phyloP scores from a whole-genome alignment of 83 land plant species.

The Diphasiastrum complanatum region DNA sequence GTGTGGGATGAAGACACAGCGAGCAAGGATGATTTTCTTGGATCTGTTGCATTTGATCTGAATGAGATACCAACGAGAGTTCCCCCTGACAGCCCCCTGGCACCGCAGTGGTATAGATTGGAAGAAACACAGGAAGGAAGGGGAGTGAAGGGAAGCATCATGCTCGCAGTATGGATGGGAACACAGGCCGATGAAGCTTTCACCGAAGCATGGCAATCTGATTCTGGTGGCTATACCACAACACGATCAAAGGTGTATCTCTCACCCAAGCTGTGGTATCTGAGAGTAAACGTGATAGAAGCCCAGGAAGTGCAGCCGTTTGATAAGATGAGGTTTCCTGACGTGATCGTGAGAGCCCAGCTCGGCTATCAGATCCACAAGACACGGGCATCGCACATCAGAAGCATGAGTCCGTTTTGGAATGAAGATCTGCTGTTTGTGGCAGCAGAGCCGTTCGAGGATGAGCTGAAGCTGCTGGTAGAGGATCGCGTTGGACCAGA shows the following conservation, averaged over 20 bases:
- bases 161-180: conserved; percentile 20
- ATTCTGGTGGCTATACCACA: conserved; percentile 8
- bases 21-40: conserved; percentile 13
- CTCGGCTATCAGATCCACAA: conserved; percentile 19
- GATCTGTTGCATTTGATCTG: conserved; percentile 13
- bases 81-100: conserved; percentile 21
- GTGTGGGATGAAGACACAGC: conserved; percentile 16
- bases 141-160: conserved; percentile 6
- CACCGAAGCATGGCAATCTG: conserved; percentile 26
- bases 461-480: conserved; percentile 10
- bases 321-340: not conserved
- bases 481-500: conserved; percentile 4
- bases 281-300: conserved; percentile 18
- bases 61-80: conserved; percentile 12
- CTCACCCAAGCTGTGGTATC: conserved; percentile 28
- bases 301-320: conserved; percentile 13
- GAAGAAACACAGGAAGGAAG: conserved; percentile 2
- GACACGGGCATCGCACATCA: conserved; percentile 5
- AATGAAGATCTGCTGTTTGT: conserved; percentile 19
- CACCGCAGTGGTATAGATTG: conserved; percentile 22
- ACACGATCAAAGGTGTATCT: conserved; percentile 22
- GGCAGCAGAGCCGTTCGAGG: conserved; percentile 24
- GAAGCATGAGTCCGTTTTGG: conserved; percentile 22
- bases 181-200: conserved; percentile 25
- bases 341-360: conserved; percentile 11